Evolutionary conservation across 257 asterid species (phyloP), one percentile per base, ranked within the genome.

Genomic region (Agastache rugosa): DNA sequence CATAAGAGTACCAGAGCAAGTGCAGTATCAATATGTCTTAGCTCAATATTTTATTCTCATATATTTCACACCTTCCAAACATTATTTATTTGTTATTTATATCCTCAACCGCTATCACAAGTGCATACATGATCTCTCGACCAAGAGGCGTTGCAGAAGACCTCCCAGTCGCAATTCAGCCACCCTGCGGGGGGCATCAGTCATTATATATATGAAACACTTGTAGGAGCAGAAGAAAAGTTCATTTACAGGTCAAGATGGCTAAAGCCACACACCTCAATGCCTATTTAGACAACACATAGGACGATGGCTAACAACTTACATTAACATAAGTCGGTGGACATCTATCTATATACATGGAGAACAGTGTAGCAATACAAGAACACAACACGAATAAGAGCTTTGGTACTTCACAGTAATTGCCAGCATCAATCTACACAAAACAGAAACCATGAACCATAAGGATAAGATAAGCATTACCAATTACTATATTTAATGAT

Each of bases 381-480:
- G 4, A 34, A 31, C 23, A 67, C 34, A 6, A 37, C 22, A 19
- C 9, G 31, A 23, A 6, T 51, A 71, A 60, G 50, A 51, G 44
- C 39, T 51, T 29, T n/a, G 0, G 29, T 3, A 6, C 42, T 47
- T 72, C 56, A 5, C 63, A 17, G 35, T 27, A 59, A 35, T 45
- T 48, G 65, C 53, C 53, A 35, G 19, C 71, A 55, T 11, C 65
- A 19, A 65, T 78, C 78, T 71, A 68, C 70, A 55, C 29, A 41
- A 35, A 23, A 1, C 34, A 74, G 9, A 75, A 8, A 23, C 42
- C 16, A 66, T 8, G 8, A n/a, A 58, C 23, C 55, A n/a, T 16
- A 48, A 48, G 19, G 23, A n/a, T 2, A 45, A 6, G 25, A 17
- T 2, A 34, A 25, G 16, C 15, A 4, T 11, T 27, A 41, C n/a